A percentile compares a stretch with the other conserved stretches of the same genome.
Evolutionary conservation across 192 early-diverging fungal genomes (phyloP).

Genomic region (Umbelopsis vinacea): DNA sequence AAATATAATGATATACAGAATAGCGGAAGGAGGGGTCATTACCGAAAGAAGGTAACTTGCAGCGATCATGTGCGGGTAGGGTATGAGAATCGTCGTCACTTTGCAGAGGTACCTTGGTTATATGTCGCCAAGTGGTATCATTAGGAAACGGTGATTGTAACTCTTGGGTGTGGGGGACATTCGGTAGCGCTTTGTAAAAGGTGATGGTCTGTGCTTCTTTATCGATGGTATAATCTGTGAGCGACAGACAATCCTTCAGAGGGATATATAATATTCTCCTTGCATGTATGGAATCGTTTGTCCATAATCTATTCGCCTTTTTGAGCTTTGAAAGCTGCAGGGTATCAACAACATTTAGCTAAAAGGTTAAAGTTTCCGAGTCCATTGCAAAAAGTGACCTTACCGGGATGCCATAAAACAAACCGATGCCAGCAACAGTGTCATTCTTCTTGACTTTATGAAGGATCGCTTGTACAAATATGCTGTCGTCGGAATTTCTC

Average conservation of each 20-base stretch:
- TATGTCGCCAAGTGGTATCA: not conserved
- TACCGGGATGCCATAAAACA: slow-evolving; percentile 57
- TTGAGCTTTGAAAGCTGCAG: slow-evolving; percentile 44
- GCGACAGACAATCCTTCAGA: slow-evolving; percentile 42
- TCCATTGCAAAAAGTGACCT: not conserved
- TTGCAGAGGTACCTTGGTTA: not conserved
- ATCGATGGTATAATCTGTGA: slow-evolving; percentile 17
- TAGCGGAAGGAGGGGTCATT: not conserved
- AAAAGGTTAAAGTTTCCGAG: not conserved
- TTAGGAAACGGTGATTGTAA: not conserved
- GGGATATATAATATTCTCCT: slow-evolving; percentile 56
- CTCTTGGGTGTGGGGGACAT: not conserved
- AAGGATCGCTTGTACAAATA: slow-evolving; percentile 33
- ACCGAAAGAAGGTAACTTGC: not conserved
- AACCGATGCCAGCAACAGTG: slow-evolving; percentile 52
- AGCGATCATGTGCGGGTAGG: not conserved
- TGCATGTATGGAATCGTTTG: slow-evolving; percentile 56
- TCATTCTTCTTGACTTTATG: slow-evolving; percentile 46
- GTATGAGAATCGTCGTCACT: not conserved
- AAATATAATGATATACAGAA: no score
- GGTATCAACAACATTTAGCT: not conserved
- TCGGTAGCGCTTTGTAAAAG: slow-evolving; percentile 1
- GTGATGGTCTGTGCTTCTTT: slow-evolving; percentile 16
- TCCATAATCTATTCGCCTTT: slow-evolving; percentile 54
- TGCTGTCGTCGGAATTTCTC: slow-evolving; percentile 20